Evolutionary conservation across 139 green algal species (phyloP), one percentile per base, ranked within the genome.

Genomic region (Ettlia oleoabundans): DNA sequence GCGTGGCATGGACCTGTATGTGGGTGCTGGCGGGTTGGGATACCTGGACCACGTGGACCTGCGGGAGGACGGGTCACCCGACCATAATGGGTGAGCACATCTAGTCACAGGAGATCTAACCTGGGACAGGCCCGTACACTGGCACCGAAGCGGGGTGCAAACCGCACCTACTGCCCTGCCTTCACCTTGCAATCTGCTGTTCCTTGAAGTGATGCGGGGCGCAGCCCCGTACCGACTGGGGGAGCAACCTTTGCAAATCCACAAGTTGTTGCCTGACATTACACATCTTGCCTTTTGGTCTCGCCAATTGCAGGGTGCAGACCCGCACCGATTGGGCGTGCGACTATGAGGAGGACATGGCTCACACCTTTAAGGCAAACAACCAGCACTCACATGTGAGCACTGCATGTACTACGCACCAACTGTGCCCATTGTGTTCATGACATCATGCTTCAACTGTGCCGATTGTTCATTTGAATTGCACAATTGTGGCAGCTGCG

Each of bases 281-380:
- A n/a, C n/a, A n/a, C n/a, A n/a, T 9, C 18, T 74, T 43, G 38
- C 15, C 33, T 28, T 24, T n/a, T 18, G 32, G 7, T 32, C 47
- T 24, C 28, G 65, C 26, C 37, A 67, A 58, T 7, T 91, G 86
- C 82, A 72, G 65, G 3, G 62, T 90, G 28, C 52, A 86, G 42
- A 76, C 90, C 32, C 33, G 58, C 18, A 90, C 77, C 19, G 43
- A 77, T 0, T 94, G 90, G 86, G 91, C 88, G 0, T 82, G 88
- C 4, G 91, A 94, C 84, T 87, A 87, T 55, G 85, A 84, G 30
- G 19, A 30, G 1, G 84, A 85, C 47, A 90, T 78, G 81, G 52
- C 51, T 9, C 52, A 43, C 7, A 88, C 81, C 42, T 94, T 94
- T 76, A 76, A 86, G 40, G 74, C 58, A 69, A 94, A 94, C 76